Evolutionary conservation across 495 filamentous ascomycete species (phyloP).

Genomic region (Xylaria scruposa): DNA sequence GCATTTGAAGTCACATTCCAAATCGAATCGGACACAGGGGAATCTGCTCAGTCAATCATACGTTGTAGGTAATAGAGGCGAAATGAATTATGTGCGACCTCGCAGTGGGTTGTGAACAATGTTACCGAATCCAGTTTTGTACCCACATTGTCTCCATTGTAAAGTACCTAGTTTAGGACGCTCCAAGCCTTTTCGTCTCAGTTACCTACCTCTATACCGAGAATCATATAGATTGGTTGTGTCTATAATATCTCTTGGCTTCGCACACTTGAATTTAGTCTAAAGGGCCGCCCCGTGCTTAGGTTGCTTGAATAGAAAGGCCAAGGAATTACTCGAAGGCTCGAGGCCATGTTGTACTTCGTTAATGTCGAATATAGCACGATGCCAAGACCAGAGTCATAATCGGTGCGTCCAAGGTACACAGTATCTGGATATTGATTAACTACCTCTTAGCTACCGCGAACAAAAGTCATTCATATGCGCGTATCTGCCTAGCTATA

Average conservation of each 20-base stretch:
- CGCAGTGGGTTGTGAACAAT: slow-evolving; percentile 2
- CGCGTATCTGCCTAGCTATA: neutral
- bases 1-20: slow-evolving; percentile 20
- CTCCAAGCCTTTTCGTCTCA: neutral
- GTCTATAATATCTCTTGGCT: neutral
- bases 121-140: slow-evolving; percentile 11
- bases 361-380: neutral
- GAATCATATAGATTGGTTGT: neutral
- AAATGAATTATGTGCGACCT: slow-evolving; percentile 7
- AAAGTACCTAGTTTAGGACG: neutral
- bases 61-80: slow-evolving; percentile 12
- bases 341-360: neutral
- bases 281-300: slow-evolving; percentile 4
- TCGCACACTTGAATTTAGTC: neutral
- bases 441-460: neutral
- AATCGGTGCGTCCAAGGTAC: slow-evolving; percentile 7
- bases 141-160: slow-evolving; percentile 8
- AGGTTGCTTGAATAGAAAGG: neutral
- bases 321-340: neutral
- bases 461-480: neutral
- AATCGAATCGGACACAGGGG: neutral
- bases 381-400: neutral
- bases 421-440: neutral
- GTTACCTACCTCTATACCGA: neutral
- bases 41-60: slow-evolving; percentile 16